Base-by-base conservation (phyloP, 371 early-diverging fungal species). In the Massospora cicadina region DNA sequence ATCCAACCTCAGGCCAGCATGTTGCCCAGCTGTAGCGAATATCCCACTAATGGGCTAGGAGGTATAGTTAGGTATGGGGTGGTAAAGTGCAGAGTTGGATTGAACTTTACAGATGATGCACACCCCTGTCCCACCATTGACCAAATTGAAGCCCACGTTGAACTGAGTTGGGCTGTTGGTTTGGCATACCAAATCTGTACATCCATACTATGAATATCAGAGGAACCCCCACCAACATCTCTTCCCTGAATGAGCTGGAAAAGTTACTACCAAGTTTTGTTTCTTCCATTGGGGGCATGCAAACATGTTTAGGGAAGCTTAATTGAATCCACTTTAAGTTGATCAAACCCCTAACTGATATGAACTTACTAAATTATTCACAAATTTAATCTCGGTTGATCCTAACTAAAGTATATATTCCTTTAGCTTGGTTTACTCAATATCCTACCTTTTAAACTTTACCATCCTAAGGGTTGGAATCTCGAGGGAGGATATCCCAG, bases 301-400 rank as follows among this genome's bases (percentile, higher is more conserved):
- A 26, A 33, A 62, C 62, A 62, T 62, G 32, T 57, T 57, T 57
- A n/a, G n/a, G n/a, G n/a, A n/a, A n/a, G n/a, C n/a, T n/a, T n/a
- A n/a, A n/a, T n/a, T n/a, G n/a, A n/a, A n/a, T n/a, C n/a, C n/a
- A n/a, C n/a, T n/a, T n/a, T n/a, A n/a, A n/a, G n/a, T n/a, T n/a
- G n/a, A n/a, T n/a, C n/a, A n/a, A n/a, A n/a, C n/a, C n/a, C n/a
- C n/a, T n/a, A n/a, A n/a, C n/a, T n/a, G n/a, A n/a, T n/a, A n/a
- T n/a, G n/a, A n/a, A n/a, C n/a, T n/a, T n/a, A n/a, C n/a, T n/a
- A n/a, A n/a, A n/a, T n/a, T n/a, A n/a, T n/a, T n/a, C n/a, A n/a
- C n/a, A n/a, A n/a, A n/a, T n/a, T n/a, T n/a, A n/a, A n/a, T n/a
- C n/a, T n/a, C n/a, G n/a, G n/a, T n/a, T n/a, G n/a, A n/a, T n/a